Base-by-base conservation (phyloP, 495 filamentous ascomycete genomes). In the Penicillium canariense region DNA sequence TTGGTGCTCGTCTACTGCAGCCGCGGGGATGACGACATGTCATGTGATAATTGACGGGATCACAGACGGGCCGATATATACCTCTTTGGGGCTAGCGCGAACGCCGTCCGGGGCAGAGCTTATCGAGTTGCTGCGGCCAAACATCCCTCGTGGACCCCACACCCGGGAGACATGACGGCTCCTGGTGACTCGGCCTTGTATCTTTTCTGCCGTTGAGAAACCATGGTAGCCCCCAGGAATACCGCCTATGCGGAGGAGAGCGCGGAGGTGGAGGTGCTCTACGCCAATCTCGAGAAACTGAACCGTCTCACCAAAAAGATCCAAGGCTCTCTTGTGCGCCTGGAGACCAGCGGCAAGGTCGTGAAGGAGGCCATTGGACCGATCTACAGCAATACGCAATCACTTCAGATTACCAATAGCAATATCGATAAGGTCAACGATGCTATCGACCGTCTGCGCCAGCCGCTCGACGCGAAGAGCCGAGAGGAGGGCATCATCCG, bases 341-440 rank as follows among this genome's bases (percentile, higher is more conserved):
- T 99, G 11, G 90, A 96, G 57, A 84, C 85, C 27, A 91, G 88
- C 44, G 94, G 91, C 17, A 89, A 90, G 66, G 90, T 85, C 44
- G 91, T 97, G 14, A 87, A 92, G 54, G 87, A 96, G 55, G 90
- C 95, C 9, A 90, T 96, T 43, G 90, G 91, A 1, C 95, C 95
- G 8, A 86, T 97, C 25, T 91, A 91, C 68, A 91, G 89, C 62
- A 95, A 96, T 66, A 97, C 95, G 2, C 87, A 90, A 69, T 85
- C 82, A 32, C 81, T 97, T 5, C 95, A 97, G 67, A 81, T 83
- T 20, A 83, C 91, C 34, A 91, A 88, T 49, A 85, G 78, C 56
- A 97, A 97, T 65, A 91, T 99, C 63, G 92, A 97, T 61, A 80
- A 83, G 52, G 84, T 97, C 35, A 80, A 91, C 48, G 79, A 83